Base-by-base conservation (phyloP, 306 rosid species). In the Leucaena leucocephala region DNA sequence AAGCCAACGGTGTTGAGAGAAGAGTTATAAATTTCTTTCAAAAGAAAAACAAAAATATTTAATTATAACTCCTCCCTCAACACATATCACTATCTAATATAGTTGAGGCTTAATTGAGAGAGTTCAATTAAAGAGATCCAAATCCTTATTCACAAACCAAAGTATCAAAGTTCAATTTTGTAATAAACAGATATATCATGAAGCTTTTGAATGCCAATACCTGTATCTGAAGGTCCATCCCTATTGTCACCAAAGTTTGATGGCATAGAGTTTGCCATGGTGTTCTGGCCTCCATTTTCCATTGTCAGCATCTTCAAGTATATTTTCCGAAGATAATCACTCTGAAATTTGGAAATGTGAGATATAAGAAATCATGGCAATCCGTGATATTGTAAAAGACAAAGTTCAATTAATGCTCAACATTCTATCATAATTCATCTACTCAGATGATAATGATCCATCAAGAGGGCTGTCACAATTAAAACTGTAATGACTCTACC, bases 271-370 rank as follows among this genome's bases (percentile, higher is more conserved):
- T 65, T 65, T 16, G 3, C 27, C 4, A 17, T 59, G 17, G 16
- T 27, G 17, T 64, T 14, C 22, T 35, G 45, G 11, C 12, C 3
- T 75, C 75, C 81, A 22, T 49, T 78, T 75, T 89, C 90, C 91
- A 79, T 79, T 14, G 55, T 48, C 16, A 63, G 27, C 74, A 73
- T 73, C 68, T 52, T 65, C 74, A 40, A 46, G 8, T 45, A 40
- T 27, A 80, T 73, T 80, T 80, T 42, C 4, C 40, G 68, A 27
- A 80, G 35, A 73, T 80, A 80, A 80, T 80, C 79, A 39, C 33
- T 1, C 83, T 80, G 75, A 80, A 64, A 80, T 49, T 3, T 49
- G 11, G 44, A 38, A 64, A 27, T 9, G 50, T 5, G 55, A 45
- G 21, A 48, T 16, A 8, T 4, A 27, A 22, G 58, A 17, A 40